phyloP scores from a whole-genome alignment of 2,329 filamentous ascomycete species.

The Fonsecaea nubica region DNA sequence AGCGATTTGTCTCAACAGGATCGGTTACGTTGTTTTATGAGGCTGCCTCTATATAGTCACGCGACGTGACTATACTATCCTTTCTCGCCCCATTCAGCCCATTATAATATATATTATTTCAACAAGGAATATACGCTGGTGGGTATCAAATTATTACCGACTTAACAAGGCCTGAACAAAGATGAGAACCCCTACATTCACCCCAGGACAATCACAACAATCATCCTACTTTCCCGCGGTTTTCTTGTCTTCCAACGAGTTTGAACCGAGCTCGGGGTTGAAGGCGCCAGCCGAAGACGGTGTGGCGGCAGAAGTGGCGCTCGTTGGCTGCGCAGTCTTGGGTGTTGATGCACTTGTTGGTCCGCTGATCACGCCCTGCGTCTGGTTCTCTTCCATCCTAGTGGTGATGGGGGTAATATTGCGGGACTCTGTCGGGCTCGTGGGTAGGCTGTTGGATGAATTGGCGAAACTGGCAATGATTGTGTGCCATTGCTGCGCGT shows the following conservation, averaged over 20 bases:
- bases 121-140: background rate
- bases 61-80: too few relatives aligned
- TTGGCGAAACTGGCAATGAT: constrained; percentile 59
- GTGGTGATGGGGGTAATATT: constrained; percentile 36
- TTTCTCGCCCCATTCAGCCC: too few relatives aligned
- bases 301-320: constrained; percentile 10
- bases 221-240: constrained; percentile 24
- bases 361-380: constrained; percentile 29
- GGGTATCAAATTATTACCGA: constrained; percentile 7
- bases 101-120: background rate
- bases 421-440: constrained; percentile 33
- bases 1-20: too few relatives aligned
- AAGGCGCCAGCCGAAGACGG: constrained; percentile 14
- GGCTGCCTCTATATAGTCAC: too few relatives aligned
- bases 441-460: constrained; percentile 33
- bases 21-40: too few relatives aligned
- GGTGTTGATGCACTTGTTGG: constrained; percentile 29
- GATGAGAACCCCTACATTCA: background rate
- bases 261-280: constrained; percentile 21
- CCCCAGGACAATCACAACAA: background rate
- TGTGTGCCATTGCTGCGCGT: constrained; percentile 85
- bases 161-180: background rate
- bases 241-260: constrained; percentile 16
- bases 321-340: constrained; percentile 15
- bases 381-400: constrained; percentile 29